Conservation (phyloP, 495 filamentous ascomycete species). For the Podospora comata region DNA sequence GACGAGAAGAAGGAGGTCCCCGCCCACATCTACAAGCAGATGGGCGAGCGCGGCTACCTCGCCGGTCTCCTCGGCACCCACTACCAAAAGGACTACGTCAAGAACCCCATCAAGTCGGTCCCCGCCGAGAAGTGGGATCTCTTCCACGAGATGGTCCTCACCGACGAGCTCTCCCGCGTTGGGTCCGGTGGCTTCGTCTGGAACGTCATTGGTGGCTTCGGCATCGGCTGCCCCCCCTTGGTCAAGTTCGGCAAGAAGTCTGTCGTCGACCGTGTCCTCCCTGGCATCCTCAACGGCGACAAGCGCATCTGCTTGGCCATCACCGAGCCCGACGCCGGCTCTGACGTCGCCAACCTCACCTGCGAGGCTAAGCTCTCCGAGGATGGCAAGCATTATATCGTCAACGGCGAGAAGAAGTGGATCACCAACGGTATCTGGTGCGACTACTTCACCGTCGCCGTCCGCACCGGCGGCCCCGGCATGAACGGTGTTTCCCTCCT, state of each 20-base stretch:
- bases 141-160: constrained; percentile 94
- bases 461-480: constrained; percentile 78
- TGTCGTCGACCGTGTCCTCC: constrained; percentile 71
- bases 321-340: constrained; percentile 56
- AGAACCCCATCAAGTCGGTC: constrained; percentile 70
- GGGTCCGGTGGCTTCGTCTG: constrained; percentile 96
- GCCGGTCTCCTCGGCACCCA: constrained; percentile 81
- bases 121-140: constrained; percentile 90
- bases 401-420: constrained; percentile 99
- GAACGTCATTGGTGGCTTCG: constrained; percentile 93
- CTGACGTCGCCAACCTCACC: constrained; percentile 88
- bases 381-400: constrained; percentile 98
- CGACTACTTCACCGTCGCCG: constrained; percentile 96
- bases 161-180: constrained; percentile 85
- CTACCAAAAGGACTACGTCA: constrained; percentile 71
- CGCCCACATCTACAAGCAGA: constrained; percentile 84
- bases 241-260: constrained; percentile 89
- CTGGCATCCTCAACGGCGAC: constrained; percentile 82
- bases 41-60: constrained; percentile 89
- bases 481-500: constrained; percentile 91
- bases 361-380: constrained; percentile 91
- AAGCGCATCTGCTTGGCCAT: constrained; percentile 82
- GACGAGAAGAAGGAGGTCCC: constrained; percentile 91
- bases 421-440: constrained; percentile 97
- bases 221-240: constrained; percentile 87